Base-by-base conservation (phyloP, 2,329 filamentous ascomycete genomes). In the Periconia digitata region DNA sequence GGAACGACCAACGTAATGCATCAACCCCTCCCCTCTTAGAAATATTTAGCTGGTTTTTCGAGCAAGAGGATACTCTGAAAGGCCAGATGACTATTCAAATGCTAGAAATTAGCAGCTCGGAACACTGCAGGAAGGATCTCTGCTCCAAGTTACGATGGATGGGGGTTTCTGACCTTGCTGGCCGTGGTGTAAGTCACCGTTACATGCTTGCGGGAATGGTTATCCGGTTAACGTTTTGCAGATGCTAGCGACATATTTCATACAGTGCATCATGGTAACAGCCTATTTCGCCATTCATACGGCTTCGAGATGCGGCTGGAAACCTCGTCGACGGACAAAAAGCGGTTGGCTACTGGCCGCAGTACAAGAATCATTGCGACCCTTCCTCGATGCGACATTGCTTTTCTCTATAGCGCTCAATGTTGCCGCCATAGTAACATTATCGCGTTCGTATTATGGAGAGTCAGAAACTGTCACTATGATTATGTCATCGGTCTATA, bases 231-330 rank as follows among this genome's bases (percentile, higher is more conserved):
- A 21, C 15, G 13, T 27, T 13, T 20, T 6, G 22, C n/a, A 53
- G 50, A 53, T 53, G 50, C 23, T 53, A 20, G 35, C 43, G 15
- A 53, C 23, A n/a, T 53, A 49, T 21, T 40, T 20, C 34, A 44
- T 44, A 2, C 34, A 49, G 23, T 34, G 39, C n/a, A 35, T 12
- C 10, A 23, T 53, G 2, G 40, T 37, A 2, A 53, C 50, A 1
- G 13, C 47, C 10, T 53, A 37, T 20, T n/a, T 47, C 7, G 23
- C 20, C 3, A 21, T 50, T 2, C 40, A 36, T 17, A 16, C 37
- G 13, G 39, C 38, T 15, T 34, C 18, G 5, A 3, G 32, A 8
- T 47, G 34, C 10, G 44, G 44, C 47, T 24, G 42, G 27, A 27
- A 17, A 21, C 41, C 46, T 23, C 34, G 21, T 32, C 27, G 13